Evolutionary conservation across 495 filamentous ascomycete species (phyloP).

Genomic region (Daldinia concentrica): DNA sequence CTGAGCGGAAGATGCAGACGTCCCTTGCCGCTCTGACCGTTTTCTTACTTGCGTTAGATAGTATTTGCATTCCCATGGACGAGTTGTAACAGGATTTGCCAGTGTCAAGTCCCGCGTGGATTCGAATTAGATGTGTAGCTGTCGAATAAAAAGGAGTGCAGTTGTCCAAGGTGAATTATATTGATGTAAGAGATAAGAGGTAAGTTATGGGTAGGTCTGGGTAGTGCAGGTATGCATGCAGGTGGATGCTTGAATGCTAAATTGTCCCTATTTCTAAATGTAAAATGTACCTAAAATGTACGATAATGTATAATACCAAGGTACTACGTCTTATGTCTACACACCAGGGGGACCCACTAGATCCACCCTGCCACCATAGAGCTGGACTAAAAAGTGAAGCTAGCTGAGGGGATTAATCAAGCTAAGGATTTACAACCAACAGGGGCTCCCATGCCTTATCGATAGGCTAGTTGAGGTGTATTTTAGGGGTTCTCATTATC

Average conservation of each 20-base stretch:
- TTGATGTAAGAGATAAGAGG: conserved; percentile 1
- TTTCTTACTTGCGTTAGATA: conserved; percentile 17
- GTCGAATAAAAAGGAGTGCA: conserved; percentile 3
- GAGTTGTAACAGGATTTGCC: not conserved
- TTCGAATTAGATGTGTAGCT: not conserved
- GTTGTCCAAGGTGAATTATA: not conserved
- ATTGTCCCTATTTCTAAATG: conserved; percentile 3
- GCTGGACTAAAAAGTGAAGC: not conserved
- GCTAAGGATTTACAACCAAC: not conserved
- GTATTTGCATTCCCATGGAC: conserved; percentile 8
- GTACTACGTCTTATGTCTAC: not conserved
- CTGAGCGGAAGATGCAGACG: conserved; percentile 18
- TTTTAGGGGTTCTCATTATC: conserved; percentile 1
- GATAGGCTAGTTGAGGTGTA: not conserved
- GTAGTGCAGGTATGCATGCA: not conserved
- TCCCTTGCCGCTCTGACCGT: conserved; percentile 18
- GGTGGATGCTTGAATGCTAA: not conserved
- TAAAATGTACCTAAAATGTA: not conserved
- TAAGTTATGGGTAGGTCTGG: not conserved
- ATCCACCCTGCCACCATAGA: not conserved
- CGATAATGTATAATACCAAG: not conserved
- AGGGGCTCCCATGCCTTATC: not conserved
- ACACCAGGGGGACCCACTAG: not conserved
- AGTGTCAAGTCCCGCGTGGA: not conserved
- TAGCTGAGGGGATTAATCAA: conserved; percentile 1